A percentile compares a stretch with the other conserved stretches of the same genome.
These are phyloP conservation scores for Syzygium aromaticum DNA, from an alignment of 345 rosid genomes.

Conservation along the genomic window DNA sequence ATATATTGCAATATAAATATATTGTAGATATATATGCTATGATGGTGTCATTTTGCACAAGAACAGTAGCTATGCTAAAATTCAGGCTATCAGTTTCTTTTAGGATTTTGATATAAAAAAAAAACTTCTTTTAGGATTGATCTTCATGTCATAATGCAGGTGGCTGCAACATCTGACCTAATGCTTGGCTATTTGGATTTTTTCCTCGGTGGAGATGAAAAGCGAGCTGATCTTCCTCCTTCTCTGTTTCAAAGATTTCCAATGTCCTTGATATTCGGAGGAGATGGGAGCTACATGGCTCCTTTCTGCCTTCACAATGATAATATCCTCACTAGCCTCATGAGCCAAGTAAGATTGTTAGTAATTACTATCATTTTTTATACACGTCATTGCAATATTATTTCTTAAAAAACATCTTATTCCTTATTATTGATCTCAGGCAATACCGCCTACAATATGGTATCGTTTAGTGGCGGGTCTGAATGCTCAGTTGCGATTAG, in stretches of 20 bases:
- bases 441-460: constrained; percentile 88
- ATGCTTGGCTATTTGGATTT: constrained; percentile 86
- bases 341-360: constrained; percentile 61
- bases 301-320: constrained; percentile 81
- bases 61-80: neutral
- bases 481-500: constrained; percentile 82
- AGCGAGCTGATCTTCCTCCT: constrained; percentile 82
- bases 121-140: neutral
- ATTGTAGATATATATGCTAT: neutral
- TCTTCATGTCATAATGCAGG: constrained; percentile 28
- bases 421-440: constrained; percentile 23
- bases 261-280: constrained; percentile 69
- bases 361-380: neutral
- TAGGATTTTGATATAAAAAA: neutral
- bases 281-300: constrained; percentile 92
- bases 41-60: neutral
- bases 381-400: neutral
- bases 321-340: constrained; percentile 72
- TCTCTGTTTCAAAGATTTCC: constrained; percentile 69
- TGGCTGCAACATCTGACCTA: constrained; percentile 74
- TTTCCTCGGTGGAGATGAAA: constrained; percentile 95
- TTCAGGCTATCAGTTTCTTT: neutral
- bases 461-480: constrained; percentile 90
- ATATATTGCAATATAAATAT: neutral
- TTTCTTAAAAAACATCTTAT: neutral